Conservation (phyloP, 2,329 filamentous ascomycete genomes). For the Verticillium albo-atrum region DNA sequence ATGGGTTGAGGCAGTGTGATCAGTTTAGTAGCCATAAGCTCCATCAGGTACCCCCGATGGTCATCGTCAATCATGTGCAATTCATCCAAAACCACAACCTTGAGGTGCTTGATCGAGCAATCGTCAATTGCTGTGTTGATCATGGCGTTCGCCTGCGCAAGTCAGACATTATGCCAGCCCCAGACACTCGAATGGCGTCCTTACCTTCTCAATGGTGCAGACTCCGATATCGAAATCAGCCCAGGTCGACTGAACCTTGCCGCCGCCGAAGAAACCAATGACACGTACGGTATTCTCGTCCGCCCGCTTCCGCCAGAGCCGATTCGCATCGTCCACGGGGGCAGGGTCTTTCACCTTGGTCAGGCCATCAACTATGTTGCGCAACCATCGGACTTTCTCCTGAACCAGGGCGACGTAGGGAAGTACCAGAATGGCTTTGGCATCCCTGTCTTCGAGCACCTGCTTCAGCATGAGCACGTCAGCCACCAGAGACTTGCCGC, state of each 20-base stretch:
- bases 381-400: slow-evolving; percentile 72
- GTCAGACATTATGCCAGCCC: neutral
- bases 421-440: slow-evolving; percentile 68
- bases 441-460: slow-evolving; percentile 56
- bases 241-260: slow-evolving; percentile 63
- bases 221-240: slow-evolving; percentile 72
- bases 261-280: slow-evolving; percentile 71
- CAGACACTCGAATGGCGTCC: neutral
- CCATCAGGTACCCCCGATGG: slow-evolving; percentile 69
- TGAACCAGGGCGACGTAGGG: slow-evolving; percentile 78
- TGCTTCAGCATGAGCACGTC: slow-evolving; percentile 68
- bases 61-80: slow-evolving; percentile 80
- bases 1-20: slow-evolving; percentile 62
- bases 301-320: slow-evolving; percentile 49
- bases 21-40: slow-evolving; percentile 70
- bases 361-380: slow-evolving; percentile 60
- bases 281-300: slow-evolving; percentile 59
- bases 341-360: slow-evolving; percentile 29
- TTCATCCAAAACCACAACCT: slow-evolving; percentile 69
- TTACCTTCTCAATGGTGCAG: slow-evolving; percentile 71
- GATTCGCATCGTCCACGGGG: slow-evolving; percentile 26
- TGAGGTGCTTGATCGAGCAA: slow-evolving; percentile 58
- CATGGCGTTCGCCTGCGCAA: slow-evolving; percentile 62
- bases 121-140: slow-evolving; percentile 72
- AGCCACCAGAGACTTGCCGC: slow-evolving; percentile 73